Evolutionary conservation across 768 basidiomycete genomes (phyloP).

Genomic region (Chalciporus pseudorubinellus): DNA sequence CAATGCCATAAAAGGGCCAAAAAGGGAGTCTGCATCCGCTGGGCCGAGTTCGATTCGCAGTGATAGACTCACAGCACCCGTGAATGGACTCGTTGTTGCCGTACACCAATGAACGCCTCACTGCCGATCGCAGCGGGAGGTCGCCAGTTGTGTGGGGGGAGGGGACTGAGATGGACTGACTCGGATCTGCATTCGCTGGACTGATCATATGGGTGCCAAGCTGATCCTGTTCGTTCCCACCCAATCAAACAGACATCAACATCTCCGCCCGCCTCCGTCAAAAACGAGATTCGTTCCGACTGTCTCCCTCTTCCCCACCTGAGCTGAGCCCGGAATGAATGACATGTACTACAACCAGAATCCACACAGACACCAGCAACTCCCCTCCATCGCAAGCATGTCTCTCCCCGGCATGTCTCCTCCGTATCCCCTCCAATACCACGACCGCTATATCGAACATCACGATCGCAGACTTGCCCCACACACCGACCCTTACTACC

Average conservation of each 20-base stretch:
- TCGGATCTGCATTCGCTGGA: not conserved
- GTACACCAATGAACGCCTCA: not conserved
- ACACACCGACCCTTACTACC: constrained; percentile 3
- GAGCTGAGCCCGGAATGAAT: not conserved
- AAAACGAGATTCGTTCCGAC: not conserved
- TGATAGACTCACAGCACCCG: not conserved
- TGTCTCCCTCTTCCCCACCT: not conserved
- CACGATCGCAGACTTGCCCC: not conserved
- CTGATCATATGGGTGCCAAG: not conserved
- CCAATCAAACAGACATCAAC: constrained; percentile 22
- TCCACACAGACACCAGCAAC: constrained; percentile 10
- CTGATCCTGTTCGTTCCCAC: constrained; percentile 7
- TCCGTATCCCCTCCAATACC: not conserved
- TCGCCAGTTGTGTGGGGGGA: not conserved
- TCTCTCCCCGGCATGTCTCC: constrained; percentile 11
- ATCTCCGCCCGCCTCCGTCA: constrained; percentile 1
- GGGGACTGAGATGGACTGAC: constrained; percentile 1
- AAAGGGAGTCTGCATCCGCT: no score
- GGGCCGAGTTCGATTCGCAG: no score
- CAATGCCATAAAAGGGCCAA: not conserved
- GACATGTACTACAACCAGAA: constrained; percentile 15
- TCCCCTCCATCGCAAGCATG: constrained; percentile 18
- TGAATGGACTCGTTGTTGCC: not conserved
- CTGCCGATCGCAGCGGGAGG: no score
- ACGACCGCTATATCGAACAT: not conserved